Evolutionary conservation across 768 basidiomycete species (phyloP), one percentile per base, ranked within the genome.

Genomic region (Tricholomella constricta): DNA sequence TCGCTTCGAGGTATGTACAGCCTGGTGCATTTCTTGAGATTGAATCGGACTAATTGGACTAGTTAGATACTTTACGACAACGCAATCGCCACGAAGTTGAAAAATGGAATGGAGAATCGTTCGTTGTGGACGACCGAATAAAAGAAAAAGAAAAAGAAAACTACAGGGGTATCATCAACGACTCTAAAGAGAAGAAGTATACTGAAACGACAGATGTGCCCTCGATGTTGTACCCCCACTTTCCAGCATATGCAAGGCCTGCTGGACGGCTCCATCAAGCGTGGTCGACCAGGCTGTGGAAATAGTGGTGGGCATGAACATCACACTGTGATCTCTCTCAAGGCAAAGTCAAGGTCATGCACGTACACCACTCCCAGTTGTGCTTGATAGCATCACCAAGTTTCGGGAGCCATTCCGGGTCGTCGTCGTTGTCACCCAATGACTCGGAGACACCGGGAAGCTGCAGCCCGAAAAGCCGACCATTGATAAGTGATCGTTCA

Each of bases 361-460:
- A 60, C 61, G 38, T 53, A 65, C 60, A 52, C 65, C 67, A 68
- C 34, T 65, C 59, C 67, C 69, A 70, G 36, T 68, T 68, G 2
- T 62, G 55, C 29, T 67, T 61, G 34, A 70, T 57, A 14, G 66
- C 67, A 10, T 65, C 62, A 4, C 64, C 66, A 34, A 68, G 54
- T 41, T 67, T 62, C 17, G 58, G 56, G 4, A 66, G 56, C 22
- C 58, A 45, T 5, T 58, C 52, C 1, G 52, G 57, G 4, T 64
- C 54, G 14, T 55, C 47, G 19, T 61, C 62, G n/a, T n/a, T n/a
- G n/a, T n/a, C n/a, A n/a, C n/a, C n/a, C n/a, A n/a, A n/a, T n/a
- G n/a, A n/a, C 8, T 61, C 51, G 14, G 60, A 44, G 15, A 66
- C 42, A 8, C 58, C 64, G 32, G 56, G 46, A 15, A 65, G 47